A percentile compares a stretch with the other conserved stretches of the same genome.
Conservation (phyloP, 2,329 filamentous ascomycete genomes). For the Aspergillus ruber region DNA sequence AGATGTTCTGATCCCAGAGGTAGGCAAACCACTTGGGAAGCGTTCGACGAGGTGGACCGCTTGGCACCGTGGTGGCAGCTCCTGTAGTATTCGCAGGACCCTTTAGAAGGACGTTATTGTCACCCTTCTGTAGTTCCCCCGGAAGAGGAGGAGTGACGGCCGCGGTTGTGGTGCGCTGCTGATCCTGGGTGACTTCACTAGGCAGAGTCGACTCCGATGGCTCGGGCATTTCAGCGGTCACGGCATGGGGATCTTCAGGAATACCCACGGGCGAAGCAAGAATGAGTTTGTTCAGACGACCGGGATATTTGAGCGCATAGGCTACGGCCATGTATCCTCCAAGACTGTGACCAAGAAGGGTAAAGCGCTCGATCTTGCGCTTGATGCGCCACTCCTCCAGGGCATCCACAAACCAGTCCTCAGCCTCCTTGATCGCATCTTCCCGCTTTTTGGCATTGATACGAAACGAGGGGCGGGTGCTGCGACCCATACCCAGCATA, state of each 20-base stretch:
- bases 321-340: conserved; percentile 93
- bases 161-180: conserved; percentile 40
- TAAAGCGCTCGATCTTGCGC: conserved; percentile 86
- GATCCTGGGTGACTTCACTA: conserved; percentile 74
- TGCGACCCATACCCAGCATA: conserved; percentile 90
- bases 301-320: conserved; percentile 94
- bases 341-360: conserved; percentile 83
- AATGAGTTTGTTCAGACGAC: conserved; percentile 90
- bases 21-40: conserved; percentile 83
- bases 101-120: conserved; percentile 49
- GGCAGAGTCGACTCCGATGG: conserved; percentile 65
- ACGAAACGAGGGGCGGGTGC: conserved; percentile 73
- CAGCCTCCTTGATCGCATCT: conserved; percentile 77
- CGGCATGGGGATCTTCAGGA: conserved; percentile 86
- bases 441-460: conserved; percentile 75
- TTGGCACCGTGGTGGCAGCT: conserved; percentile 22
- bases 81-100: conserved; percentile 26
- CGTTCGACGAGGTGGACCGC: conserved; percentile 49
- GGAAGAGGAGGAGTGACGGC: conserved; percentile 13
- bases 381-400: conserved; percentile 92
- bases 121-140: conserved; percentile 25
- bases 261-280: conserved; percentile 91
- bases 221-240: conserved; percentile 72
- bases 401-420: conserved; percentile 93
- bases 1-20: conserved; percentile 95